These are phyloP conservation scores for Hericium rajendrae DNA, from an alignment of 768 basidiomycete species.

Conservation along the genomic window DNA sequence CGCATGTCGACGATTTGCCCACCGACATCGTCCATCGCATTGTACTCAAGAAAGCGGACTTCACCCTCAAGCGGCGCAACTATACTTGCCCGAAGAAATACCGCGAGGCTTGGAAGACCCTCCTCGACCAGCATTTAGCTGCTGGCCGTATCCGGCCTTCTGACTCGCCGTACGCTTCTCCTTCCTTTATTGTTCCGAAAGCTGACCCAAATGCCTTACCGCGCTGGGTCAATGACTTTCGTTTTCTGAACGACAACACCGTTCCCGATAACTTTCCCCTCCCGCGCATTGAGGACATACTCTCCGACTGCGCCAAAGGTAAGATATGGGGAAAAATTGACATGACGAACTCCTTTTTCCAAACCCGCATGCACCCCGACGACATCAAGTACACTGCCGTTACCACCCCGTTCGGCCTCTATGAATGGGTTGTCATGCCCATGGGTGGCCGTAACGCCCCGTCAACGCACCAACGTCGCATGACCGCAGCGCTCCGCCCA, in stretches of 20 bases:
- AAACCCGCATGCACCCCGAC: constrained; percentile 23
- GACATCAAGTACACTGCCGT: constrained; percentile 27
- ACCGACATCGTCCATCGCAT: not conserved
- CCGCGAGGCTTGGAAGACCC: constrained; percentile 21
- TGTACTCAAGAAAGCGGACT: not conserved
- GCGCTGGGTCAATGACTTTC: constrained; percentile 17
- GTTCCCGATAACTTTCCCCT: constrained; percentile 21
- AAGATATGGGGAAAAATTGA: constrained; percentile 29
- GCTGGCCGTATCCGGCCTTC: constrained; percentile 24
- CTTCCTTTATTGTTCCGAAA: constrained; percentile 28
- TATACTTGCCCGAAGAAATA: constrained; percentile 29
- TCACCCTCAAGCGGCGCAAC: not conserved
- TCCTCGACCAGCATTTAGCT: constrained; percentile 25
- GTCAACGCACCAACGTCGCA: constrained; percentile 23
- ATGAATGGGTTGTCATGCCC: constrained; percentile 17
- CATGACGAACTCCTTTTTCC: constrained; percentile 34
- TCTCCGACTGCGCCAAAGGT: constrained; percentile 26
- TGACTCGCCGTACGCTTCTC: constrained; percentile 21
- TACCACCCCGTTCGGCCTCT: constrained; percentile 27
- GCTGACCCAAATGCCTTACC: constrained; percentile 9
- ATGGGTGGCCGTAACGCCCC: constrained; percentile 28
- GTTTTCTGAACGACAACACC: constrained; percentile 11
- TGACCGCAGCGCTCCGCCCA: constrained; percentile 23
- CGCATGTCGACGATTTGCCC: not conserved
- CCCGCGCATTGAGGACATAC: constrained; percentile 16